These are phyloP conservation scores for Taxillus chinensis DNA, from an alignment of 164 flowering plant species.

Conservation along the genomic window DNA sequence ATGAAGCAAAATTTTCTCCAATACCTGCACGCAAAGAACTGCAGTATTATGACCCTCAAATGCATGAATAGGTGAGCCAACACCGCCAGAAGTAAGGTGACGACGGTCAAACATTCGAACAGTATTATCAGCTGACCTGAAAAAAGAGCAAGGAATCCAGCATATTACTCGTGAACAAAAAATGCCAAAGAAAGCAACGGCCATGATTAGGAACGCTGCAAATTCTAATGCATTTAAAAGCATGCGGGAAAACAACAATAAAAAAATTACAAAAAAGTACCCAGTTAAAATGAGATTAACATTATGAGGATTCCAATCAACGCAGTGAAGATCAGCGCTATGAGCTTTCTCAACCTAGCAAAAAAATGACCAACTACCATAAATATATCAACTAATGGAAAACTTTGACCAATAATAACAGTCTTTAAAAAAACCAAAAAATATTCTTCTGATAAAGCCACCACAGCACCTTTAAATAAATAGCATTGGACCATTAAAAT, in stretches of 20 bases:
- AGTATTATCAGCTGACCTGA: slow-evolving; percentile 2
- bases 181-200: not conserved
- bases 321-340: slow-evolving; percentile 6
- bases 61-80: slow-evolving; percentile 4
- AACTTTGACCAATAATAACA: not conserved
- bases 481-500: no score
- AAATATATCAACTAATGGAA: not conserved
- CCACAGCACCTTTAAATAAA: not conserved
- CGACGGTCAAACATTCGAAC: slow-evolving; percentile 6
- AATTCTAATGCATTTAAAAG: not conserved
- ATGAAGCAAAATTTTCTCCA: not conserved
- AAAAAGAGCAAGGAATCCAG: not conserved
- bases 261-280: not conserved
- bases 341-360: slow-evolving; percentile 6
- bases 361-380: not conserved
- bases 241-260: not conserved
- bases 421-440: not conserved
- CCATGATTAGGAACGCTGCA: not conserved
- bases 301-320: slow-evolving; percentile 3
- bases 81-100: slow-evolving; percentile 1
- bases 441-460: not conserved
- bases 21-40: slow-evolving; percentile 4
- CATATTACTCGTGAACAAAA: not conserved
- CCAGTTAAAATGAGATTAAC: slow-evolving; percentile 3
- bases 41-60: slow-evolving; percentile 4